Evolutionary conservation across 2,329 filamentous ascomycete genomes (phyloP).

Genomic region (Talaromyces sp.): DNA sequence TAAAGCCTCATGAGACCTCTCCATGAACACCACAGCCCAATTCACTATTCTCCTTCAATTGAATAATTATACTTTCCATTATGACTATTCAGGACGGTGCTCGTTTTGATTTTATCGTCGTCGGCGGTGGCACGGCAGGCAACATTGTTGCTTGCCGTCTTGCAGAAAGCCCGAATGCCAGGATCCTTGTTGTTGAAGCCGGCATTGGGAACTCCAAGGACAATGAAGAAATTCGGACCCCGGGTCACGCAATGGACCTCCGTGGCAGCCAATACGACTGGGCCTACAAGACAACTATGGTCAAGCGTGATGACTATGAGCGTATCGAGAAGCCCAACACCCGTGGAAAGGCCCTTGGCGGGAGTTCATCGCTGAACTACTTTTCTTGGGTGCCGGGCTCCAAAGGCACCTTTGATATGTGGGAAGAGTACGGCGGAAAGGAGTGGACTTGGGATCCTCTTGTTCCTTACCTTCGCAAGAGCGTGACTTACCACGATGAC

Average conservation of each 20-base stretch:
- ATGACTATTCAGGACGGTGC: not conserved
- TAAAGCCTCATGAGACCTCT: not conserved
- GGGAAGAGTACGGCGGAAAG: slow-evolving; percentile 38
- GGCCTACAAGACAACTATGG: slow-evolving; percentile 56
- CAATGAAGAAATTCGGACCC: slow-evolving; percentile 50
- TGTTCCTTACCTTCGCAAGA: slow-evolving; percentile 40
- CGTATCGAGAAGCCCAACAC: slow-evolving; percentile 59
- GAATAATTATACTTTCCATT: not conserved
- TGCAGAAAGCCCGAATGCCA: slow-evolving; percentile 20
- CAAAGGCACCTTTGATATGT: slow-evolving; percentile 49
- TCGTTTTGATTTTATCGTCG: slow-evolving; percentile 27
- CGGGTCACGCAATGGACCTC: slow-evolving; percentile 49
- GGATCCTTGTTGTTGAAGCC: slow-evolving; percentile 14
- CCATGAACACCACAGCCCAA: not conserved
- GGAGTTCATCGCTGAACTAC: slow-evolving; percentile 56
- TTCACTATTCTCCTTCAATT: not conserved
- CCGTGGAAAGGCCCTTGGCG: slow-evolving; percentile 53
- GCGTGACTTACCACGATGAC: slow-evolving; percentile 51
- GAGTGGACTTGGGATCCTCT: slow-evolving; percentile 52
- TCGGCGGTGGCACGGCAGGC: slow-evolving; percentile 30
- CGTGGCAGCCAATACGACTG: slow-evolving; percentile 54
- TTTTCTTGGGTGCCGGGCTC: slow-evolving; percentile 57
- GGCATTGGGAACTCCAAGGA: slow-evolving; percentile 35
- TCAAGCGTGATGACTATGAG: slow-evolving; percentile 53
- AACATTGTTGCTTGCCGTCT: slow-evolving; percentile 28